Percentiles rank a stretch among this genome's conserved stretches.
phyloP scores from a whole-genome alignment of 1,284 basidiomycete genomes.

The Trichosporon sp. region DNA sequence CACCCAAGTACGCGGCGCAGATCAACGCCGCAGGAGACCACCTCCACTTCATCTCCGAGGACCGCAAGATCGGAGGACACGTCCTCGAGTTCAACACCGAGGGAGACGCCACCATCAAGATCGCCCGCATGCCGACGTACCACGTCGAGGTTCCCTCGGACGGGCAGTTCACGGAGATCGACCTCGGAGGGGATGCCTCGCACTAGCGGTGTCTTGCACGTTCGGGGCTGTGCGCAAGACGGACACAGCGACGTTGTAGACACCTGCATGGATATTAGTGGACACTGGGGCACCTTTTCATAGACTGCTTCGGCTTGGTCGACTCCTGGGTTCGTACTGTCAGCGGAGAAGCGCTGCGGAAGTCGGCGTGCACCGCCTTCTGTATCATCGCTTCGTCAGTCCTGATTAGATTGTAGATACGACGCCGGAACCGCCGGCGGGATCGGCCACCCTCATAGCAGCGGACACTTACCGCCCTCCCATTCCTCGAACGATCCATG shows the following conservation, averaged over 20 bases:
- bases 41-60: slow-evolving; percentile 12
- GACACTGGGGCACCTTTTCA: too few relatives aligned
- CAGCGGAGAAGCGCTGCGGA: too few relatives aligned
- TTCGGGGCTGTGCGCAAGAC: neutral
- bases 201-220: neutral
- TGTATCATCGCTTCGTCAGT: neutral
- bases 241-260: neutral
- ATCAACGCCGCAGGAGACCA: slow-evolving; percentile 17
- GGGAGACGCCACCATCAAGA: neutral
- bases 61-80: slow-evolving; percentile 10
- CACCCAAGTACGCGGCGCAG: slow-evolving; percentile 10
- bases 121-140: neutral
- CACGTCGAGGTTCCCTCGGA: slow-evolving; percentile 5
- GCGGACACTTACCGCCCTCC: neutral
- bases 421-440: neutral
- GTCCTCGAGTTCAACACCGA: slow-evolving; percentile 9
- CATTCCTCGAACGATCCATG: neutral
- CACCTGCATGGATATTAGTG: neutral
- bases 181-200: neutral
- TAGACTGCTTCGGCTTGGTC: too few relatives aligned
- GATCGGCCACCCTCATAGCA: neutral
- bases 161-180: slow-evolving; percentile 4
- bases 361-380: too few relatives aligned
- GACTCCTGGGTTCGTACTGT: too few relatives aligned
- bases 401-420: neutral